A percentile compares a stretch with the other conserved stretches of the same genome.
phyloP scores from a whole-genome alignment of 208 protist species.

The Trypanosoma scelopori region DNA sequence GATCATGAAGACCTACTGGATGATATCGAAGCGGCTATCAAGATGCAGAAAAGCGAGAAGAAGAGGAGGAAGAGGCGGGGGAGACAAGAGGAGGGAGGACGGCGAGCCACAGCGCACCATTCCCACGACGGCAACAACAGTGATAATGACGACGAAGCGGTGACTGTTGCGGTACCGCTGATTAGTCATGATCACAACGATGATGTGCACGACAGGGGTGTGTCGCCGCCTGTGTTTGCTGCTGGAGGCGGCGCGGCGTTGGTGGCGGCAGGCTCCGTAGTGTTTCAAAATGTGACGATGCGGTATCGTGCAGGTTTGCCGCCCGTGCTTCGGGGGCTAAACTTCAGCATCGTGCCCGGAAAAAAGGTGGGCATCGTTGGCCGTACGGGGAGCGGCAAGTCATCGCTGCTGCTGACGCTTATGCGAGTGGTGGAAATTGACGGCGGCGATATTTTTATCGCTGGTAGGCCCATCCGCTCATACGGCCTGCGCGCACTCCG shows the following conservation, averaged over 20 bases:
- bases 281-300: conserved; percentile 63
- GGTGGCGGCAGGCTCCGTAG: conserved; percentile 32
- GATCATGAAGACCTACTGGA: conserved; percentile 48
- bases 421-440: conserved; percentile 59
- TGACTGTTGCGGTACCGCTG: not conserved
- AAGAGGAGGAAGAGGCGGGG: not conserved
- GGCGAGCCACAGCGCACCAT: not conserved
- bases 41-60: not conserved
- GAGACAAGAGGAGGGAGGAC: not conserved
- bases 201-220: not conserved
- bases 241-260: too few species aligned
- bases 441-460: conserved; percentile 47
- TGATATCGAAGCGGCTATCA: conserved; percentile 20
- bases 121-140: not conserved
- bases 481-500: conserved; percentile 60
- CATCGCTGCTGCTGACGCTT: conserved; percentile 68
- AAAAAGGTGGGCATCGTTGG: conserved; percentile 87
- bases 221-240: too few species aligned
- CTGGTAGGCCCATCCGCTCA: conserved; percentile 27
- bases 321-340: conserved; percentile 70
- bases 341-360: conserved; percentile 41
- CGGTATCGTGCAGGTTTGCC: conserved; percentile 77
- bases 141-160: not conserved
- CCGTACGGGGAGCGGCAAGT: conserved; percentile 85
- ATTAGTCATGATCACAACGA: not conserved